Percentiles rank a stretch among this genome's conserved stretches.
Evolutionary conservation across 164 flowering plant species (phyloP).

Genomic region (Liriodendron chinense): DNA sequence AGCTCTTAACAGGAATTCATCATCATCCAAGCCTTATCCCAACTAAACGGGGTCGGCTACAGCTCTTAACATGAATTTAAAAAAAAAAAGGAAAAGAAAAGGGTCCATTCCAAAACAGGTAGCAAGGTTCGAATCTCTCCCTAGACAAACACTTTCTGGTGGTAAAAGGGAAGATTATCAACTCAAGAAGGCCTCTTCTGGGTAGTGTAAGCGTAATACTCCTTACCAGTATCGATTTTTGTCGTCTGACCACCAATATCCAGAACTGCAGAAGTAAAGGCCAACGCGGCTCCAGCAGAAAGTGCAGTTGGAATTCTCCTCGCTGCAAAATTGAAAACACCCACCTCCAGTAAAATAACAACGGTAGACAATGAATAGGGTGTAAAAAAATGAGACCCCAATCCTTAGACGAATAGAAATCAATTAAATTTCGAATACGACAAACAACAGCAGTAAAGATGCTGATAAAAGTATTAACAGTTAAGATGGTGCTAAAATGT

Average conservation of each 20-base stretch:
- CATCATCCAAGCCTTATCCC: no score
- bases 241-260: slow-evolving; percentile 85
- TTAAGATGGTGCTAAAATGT: no score
- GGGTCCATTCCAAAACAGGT: background rate
- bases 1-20: no score
- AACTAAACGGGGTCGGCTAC: no score
- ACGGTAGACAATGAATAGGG: background rate
- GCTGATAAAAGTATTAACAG: no score
- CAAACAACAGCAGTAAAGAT: no score
- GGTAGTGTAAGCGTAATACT: slow-evolving; percentile 80
- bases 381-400: background rate
- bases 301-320: slow-evolving; percentile 77
- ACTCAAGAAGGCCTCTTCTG: slow-evolving; percentile 60
- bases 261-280: slow-evolving; percentile 69
- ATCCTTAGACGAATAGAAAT: no score
- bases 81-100: background rate
- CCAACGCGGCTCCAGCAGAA: slow-evolving; percentile 89
- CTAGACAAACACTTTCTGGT: background rate
- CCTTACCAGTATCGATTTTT: slow-evolving; percentile 80
- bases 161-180: background rate
- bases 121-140: background rate
- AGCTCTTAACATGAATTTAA: no score
- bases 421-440: no score
- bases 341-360: background rate
- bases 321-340: slow-evolving; percentile 36